Evolutionary conservation across 257 asterid genomes (phyloP).

Genomic region (Capsicum pubescens): DNA sequence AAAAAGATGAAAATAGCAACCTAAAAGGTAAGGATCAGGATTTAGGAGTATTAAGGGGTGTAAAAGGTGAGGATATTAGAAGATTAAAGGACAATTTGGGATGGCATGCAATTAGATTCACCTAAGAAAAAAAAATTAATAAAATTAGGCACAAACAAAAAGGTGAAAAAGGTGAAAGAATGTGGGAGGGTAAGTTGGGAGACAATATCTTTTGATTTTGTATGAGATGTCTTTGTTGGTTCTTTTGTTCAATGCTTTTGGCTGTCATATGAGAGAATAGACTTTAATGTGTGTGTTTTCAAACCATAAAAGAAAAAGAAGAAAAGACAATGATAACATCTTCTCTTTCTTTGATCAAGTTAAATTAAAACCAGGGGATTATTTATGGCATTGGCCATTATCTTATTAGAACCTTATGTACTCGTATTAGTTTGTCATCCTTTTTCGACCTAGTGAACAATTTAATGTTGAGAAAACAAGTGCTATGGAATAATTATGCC

Average conservation of each 20-base stretch:
- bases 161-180: conserved; percentile 39
- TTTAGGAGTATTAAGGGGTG: conserved; percentile 21
- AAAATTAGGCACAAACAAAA: conserved; percentile 22
- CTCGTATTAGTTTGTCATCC: not conserved
- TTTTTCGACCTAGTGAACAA: conserved; percentile 32
- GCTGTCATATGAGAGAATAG: conserved; percentile 32
- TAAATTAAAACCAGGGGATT: not conserved
- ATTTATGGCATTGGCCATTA: not conserved
- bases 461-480: not conserved
- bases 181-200: conserved; percentile 49
- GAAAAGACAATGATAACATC: conserved; percentile 38
- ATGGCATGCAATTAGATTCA: conserved; percentile 40
- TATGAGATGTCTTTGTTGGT: conserved; percentile 45
- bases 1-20: conserved; percentile 20
- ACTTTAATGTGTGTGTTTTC: conserved; percentile 39
- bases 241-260: conserved; percentile 44
- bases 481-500: not conserved
- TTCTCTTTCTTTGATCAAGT: conserved; percentile 24
- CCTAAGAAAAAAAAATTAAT: not conserved
- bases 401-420: conserved; percentile 13
- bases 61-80: conserved; percentile 41
- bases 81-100: conserved; percentile 38
- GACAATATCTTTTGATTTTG: conserved; percentile 59
- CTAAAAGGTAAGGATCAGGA: conserved; percentile 37
- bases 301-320: conserved; percentile 45